phyloP scores from a whole-genome alignment of 495 filamentous ascomycete species.

The Umbilicaria muhlenbergii region DNA sequence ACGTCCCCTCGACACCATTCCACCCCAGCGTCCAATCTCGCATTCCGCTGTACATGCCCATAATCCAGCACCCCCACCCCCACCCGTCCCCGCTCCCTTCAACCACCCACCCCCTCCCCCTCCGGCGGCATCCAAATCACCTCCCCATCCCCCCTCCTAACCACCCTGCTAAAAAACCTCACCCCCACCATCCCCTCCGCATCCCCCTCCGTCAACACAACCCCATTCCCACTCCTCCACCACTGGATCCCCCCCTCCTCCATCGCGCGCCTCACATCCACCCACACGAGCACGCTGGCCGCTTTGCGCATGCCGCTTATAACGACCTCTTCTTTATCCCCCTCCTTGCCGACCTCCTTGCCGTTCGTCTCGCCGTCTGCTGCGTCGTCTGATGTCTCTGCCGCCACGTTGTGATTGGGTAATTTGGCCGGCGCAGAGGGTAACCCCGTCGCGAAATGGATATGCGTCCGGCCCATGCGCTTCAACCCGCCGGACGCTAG shows the following conservation, averaged over 20 bases:
- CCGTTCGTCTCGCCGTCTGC: background rate
- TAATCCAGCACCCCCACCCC: background rate
- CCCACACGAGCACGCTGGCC: constrained; percentile 63
- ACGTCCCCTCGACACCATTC: background rate
- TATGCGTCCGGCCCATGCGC: constrained; percentile 67
- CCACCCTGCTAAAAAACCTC: constrained; percentile 35
- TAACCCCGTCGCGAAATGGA: constrained; percentile 68
- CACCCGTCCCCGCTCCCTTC: constrained; percentile 33
- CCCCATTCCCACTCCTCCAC: constrained; percentile 79
- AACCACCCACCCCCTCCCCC: constrained; percentile 12
- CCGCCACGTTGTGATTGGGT: constrained; percentile 11
- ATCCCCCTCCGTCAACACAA: constrained; percentile 35
- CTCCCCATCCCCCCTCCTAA: constrained; percentile 29
- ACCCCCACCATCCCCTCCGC: constrained; percentile 8
- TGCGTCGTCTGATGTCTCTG: background rate
- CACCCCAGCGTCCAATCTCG: background rate
- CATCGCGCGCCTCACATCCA: constrained; percentile 55
- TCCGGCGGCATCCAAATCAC: constrained; percentile 19
- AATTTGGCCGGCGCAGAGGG: constrained; percentile 22
- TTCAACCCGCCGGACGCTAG: constrained; percentile 56
- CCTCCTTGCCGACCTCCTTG: constrained; percentile 1
- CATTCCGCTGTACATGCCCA: background rate
- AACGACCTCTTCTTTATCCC: constrained; percentile 32
- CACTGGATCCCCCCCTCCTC: constrained; percentile 52
- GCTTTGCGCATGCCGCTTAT: constrained; percentile 76